A percentile compares a stretch with the other conserved stretches of the same genome.
Conservation (phyloP, 257 asterid species). For the Forsythia suspensa region DNA sequence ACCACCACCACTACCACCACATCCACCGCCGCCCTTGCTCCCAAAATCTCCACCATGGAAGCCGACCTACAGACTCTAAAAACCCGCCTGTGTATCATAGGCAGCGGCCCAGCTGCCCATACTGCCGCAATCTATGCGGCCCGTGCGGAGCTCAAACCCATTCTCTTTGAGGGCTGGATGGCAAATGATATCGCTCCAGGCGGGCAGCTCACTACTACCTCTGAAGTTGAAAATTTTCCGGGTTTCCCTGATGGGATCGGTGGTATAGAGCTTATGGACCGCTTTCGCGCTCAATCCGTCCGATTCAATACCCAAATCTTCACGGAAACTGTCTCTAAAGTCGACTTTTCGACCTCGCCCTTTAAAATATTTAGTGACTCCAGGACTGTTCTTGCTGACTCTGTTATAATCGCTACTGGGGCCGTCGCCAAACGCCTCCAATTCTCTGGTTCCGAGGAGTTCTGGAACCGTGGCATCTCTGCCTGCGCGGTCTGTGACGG, state of each 20-base stretch:
- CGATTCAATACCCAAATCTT: slow-evolving; percentile 68
- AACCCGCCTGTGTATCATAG: slow-evolving; percentile 85
- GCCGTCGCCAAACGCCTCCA: slow-evolving; percentile 79
- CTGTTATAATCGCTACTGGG: slow-evolving; percentile 81
- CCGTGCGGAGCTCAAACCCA: slow-evolving; percentile 88
- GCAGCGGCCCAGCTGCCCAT: slow-evolving; percentile 99
- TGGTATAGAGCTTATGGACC: slow-evolving; percentile 74
- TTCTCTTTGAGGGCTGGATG: slow-evolving; percentile 96
- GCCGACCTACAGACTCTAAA: slow-evolving; percentile 44
- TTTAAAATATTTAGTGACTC: slow-evolving; percentile 57
- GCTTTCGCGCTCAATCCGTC: slow-evolving; percentile 59
- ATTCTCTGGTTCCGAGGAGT: slow-evolving; percentile 69
- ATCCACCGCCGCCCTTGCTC: slow-evolving; percentile 23
- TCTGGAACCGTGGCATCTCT: slow-evolving; percentile 91
- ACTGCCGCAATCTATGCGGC: slow-evolving; percentile 97
- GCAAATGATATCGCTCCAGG: slow-evolving; percentile 98
- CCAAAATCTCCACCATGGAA: slow-evolving; percentile 58
- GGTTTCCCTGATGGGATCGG: slow-evolving; percentile 84
- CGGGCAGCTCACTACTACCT: slow-evolving; percentile 91
- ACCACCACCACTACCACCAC: slow-evolving; percentile 28
- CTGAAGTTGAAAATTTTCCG: slow-evolving; percentile 95
- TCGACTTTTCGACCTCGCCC: slow-evolving; percentile 61
- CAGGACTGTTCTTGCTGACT: slow-evolving; percentile 69
- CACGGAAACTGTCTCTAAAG: slow-evolving; percentile 75
- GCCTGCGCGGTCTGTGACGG: slow-evolving; percentile 99